These are phyloP conservation scores for Camellia sinensis DNA, from an alignment of 148 eudicot species.

Conservation along the genomic window DNA sequence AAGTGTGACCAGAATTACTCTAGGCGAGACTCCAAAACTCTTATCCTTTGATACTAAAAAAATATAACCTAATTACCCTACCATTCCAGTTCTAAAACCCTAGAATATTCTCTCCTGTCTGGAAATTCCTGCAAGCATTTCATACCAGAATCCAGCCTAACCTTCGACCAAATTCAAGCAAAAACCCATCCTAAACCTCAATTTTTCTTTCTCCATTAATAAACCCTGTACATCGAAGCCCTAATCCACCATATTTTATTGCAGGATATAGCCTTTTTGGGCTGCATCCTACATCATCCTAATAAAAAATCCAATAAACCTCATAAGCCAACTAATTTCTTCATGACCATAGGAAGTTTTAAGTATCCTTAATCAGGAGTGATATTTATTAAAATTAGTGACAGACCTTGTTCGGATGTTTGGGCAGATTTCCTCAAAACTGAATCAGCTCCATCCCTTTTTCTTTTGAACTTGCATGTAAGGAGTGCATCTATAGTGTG, in stretches of 20 bases:
- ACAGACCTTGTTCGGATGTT: slow-evolving; percentile 52
- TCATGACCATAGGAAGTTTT: background rate
- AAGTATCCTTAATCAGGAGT: background rate
- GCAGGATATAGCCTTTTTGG: background rate
- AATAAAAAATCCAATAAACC: background rate
- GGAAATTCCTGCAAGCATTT: background rate
- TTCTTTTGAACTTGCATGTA: slow-evolving; percentile 84
- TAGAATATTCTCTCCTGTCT: background rate
- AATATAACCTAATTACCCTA: background rate
- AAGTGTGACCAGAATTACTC: background rate
- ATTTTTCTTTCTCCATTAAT: background rate
- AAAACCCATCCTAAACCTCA: slow-evolving; percentile 2
- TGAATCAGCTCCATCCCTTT: slow-evolving; percentile 56
- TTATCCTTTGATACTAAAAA: background rate
- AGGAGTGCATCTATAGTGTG: slow-evolving; percentile 91
- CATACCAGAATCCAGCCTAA: background rate
- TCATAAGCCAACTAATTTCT: background rate
- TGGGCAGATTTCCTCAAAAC: slow-evolving; percentile 34
- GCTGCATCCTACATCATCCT: background rate
- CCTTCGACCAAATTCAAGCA: background rate
- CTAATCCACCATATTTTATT: background rate
- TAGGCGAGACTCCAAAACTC: background rate
- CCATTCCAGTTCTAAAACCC: background rate
- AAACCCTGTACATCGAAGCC: slow-evolving; percentile 5
- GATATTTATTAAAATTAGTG: background rate